Base-by-base conservation (phyloP, 768 basidiomycete genomes). In the Pilatotrama ljubarskyi region DNA sequence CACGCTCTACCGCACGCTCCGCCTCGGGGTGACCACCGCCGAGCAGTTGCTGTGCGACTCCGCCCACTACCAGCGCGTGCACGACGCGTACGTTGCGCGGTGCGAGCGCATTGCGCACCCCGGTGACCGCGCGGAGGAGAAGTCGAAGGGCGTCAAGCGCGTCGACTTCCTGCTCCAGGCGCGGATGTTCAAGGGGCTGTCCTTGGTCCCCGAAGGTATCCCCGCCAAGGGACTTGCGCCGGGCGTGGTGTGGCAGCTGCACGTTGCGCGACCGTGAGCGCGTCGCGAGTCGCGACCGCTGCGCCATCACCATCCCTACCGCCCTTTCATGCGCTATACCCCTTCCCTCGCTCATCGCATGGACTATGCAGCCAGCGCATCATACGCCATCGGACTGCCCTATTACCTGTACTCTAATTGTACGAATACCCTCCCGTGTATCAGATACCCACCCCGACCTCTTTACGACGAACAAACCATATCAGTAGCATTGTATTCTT, bases 131-230 rank as follows among this genome's bases (percentile, higher is more conserved):
- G 75, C 73, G 32, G 64, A 68, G 25, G 83, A 85, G 69, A 72
- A 75, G 61, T 64, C 63, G 11, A 80, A 80, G 65, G 83, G 82
- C 0, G 64, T 85, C 18, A 83, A 80, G 68, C 71, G 82, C 50
- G 76, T 86, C 0, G 85, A 87, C 68, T 85, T 83, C 64, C 69
- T 87, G 48, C 68, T 74, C 49, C 76, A 59, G 22, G 15, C 40
- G n/a, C 55, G 56, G 37, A 46, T 54, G 42, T 69, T 69, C 60
- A 43, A 46, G 22, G 68, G 68, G 22, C 61, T 69, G 32, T 58
- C 58, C 14, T 44, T 63, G 43, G 66, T 64, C 44, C 63, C 60
- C 17, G 60, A 59, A 24, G 66, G 59, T 22, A 47, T 59, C 25
- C 51, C 57, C 26, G 51, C 56, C 42, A 64, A 64, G 58, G 58